Evolutionary conservation across 768 basidiomycete species (phyloP), one percentile per base, ranked within the genome.

Genomic region (Pleurotus sapidus): DNA sequence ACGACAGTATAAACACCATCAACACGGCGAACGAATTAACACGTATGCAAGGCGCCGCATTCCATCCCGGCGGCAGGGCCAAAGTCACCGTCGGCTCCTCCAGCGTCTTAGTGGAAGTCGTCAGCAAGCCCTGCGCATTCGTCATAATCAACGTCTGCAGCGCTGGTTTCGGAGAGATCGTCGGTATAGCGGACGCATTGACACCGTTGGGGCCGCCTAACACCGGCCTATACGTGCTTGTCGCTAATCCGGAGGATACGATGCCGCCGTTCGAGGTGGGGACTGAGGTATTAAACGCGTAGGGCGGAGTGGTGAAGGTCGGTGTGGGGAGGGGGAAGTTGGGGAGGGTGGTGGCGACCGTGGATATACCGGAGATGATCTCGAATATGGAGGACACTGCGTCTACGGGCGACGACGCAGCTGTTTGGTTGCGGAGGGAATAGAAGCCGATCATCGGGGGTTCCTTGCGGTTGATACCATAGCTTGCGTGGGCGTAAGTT

Each of bases 371-470:
- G 5, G 88, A 86, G 46, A 72, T 72, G 11, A 84, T 81, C 3
- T 88, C 82, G 49, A 91, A 70, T 65, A 81, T 77, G 6, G 84
- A 77, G 12, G 74, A 68, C 24, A 88, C 70, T 11, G 64, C 53
- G 40, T 74, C 68, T 23, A 38, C n/a, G 6, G 78, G 68, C 15
- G 75, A 67, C 15, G 68, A 64, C 5, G 72, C 67, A 5, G 80
- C 81, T 24, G 71, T 67, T 18, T 42, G 38, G 63, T 84, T 84
- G 37, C 66, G 64, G 38, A 87, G 73, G 18, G 85, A 70, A 65
- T 90, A 93, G 50, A 93, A 70, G n/a, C 91, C 91, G 57, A 93
- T 84, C 70, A 89, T 75, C 15, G 91, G 91, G 5, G 88, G 76
- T 66, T 93, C 91, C 59, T 86, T 84, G 37, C 71, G 69, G 63